These are phyloP conservation scores for Neckera pumila DNA, from an alignment of 225 moss, liverwort and hornwort species.

Conservation along the genomic window DNA sequence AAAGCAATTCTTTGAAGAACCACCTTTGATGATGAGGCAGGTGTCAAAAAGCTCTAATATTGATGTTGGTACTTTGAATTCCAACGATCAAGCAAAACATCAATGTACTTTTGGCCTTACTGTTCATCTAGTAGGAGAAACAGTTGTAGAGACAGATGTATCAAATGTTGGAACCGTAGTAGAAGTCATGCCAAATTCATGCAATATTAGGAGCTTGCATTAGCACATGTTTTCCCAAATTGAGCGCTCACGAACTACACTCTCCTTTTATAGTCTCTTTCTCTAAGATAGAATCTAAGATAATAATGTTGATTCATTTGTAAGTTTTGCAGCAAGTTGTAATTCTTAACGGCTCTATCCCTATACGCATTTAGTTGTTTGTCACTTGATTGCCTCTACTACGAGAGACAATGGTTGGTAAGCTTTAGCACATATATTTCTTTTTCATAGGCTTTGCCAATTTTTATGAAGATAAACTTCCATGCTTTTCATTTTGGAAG, in stretches of 20 bases:
- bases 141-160: not conserved
- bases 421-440: not conserved
- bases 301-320: too few relatives aligned
- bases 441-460: not conserved
- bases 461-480: not conserved
- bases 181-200: not conserved
- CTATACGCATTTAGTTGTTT: not conserved
- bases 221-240: not conserved
- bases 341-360: not conserved
- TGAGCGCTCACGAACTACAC: too few relatives aligned
- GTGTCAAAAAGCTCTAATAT: not conserved
- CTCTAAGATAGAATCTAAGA: too few relatives aligned
- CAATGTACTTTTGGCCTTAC: not conserved
- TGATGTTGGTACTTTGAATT: not conserved
- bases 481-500: too few relatives aligned
- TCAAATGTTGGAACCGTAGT: not conserved
- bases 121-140: fast-evolving
- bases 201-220: not conserved
- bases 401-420: too few relatives aligned
- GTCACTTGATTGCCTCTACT: too few relatives aligned
- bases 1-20: not conserved
- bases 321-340: not conserved
- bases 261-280: too few relatives aligned
- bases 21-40: not conserved
- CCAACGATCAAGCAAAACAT: not conserved